phyloP scores from a whole-genome alignment of 1,284 basidiomycete genomes.

The Naganishia sp. region DNA sequence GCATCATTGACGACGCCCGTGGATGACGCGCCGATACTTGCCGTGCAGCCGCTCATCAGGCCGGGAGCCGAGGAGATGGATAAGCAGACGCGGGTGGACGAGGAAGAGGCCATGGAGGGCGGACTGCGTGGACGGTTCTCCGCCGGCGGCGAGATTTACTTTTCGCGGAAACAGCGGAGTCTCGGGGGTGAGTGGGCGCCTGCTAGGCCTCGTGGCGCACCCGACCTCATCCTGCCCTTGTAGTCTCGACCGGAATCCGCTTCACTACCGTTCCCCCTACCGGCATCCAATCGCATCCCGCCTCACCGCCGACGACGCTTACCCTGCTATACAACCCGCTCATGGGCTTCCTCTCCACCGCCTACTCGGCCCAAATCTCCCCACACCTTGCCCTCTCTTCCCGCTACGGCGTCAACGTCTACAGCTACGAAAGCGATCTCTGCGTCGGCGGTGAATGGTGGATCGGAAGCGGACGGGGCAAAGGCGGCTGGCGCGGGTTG shows the following conservation, averaged over 20 bases:
- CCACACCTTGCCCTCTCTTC: slow-evolving; percentile 84
- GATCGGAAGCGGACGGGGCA: slow-evolving; percentile 61
- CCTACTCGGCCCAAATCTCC: slow-evolving; percentile 86
- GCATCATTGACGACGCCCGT: slow-evolving; percentile 20
- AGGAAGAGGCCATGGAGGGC: slow-evolving; percentile 85
- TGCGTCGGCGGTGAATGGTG: slow-evolving; percentile 94
- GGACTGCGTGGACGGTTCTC: slow-evolving; percentile 86
- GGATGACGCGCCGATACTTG: not conserved
- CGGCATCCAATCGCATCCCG: slow-evolving; percentile 58
- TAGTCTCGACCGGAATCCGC: slow-evolving; percentile 88
- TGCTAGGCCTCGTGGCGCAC: not conserved
- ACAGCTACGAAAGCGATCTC: slow-evolving; percentile 95
- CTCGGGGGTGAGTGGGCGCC: slow-evolving; percentile 70
- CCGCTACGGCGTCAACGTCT: slow-evolving; percentile 94
- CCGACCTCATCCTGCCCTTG: not conserved
- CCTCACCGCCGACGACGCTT: slow-evolving; percentile 79
- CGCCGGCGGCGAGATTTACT: slow-evolving; percentile 89
- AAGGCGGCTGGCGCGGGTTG: slow-evolving; percentile 38
- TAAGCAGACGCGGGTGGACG: slow-evolving; percentile 70
- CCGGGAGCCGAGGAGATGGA: slow-evolving; percentile 44
- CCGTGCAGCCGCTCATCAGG: slow-evolving; percentile 39
- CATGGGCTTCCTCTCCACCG: slow-evolving; percentile 87
- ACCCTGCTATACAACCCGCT: slow-evolving; percentile 95
- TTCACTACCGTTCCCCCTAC: slow-evolving; percentile 78
- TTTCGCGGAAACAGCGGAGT: slow-evolving; percentile 88